phyloP scores from a whole-genome alignment of 208 protist species.

The Naegleria fowleri region DNA sequence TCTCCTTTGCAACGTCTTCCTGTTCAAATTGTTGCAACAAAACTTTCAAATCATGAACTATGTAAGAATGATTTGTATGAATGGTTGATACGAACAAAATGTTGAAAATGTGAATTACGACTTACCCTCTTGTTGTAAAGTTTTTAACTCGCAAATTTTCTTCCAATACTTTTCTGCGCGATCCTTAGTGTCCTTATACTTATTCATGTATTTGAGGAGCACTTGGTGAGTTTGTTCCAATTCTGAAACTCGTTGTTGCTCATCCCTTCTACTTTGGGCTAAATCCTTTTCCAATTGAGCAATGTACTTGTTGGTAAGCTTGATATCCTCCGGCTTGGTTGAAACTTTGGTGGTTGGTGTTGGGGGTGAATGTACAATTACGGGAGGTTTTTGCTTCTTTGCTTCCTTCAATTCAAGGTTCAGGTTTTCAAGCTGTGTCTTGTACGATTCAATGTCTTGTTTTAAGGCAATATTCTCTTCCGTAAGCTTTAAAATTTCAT shows the following conservation, averaged over 20 bases:
- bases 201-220: background rate
- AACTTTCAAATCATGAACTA: background rate
- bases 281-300: slow-evolving; percentile 6
- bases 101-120: too few species aligned
- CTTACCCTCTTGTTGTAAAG: background rate
- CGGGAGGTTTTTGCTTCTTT: background rate
- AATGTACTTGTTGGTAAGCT: background rate
- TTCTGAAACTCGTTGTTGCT: background rate
- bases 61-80: too few species aligned
- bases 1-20: background rate
- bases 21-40: background rate
- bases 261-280: background rate
- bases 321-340: background rate
- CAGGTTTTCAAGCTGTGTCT: background rate
- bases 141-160: background rate
- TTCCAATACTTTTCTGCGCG: background rate
- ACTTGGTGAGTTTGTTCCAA: slow-evolving; percentile 16
- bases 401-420: background rate
- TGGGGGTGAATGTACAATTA: background rate
- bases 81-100: too few species aligned
- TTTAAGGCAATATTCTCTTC: background rate
- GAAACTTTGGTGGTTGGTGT: background rate
- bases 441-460: background rate
- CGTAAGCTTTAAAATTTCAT: background rate
- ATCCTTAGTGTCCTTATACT: background rate